Percentiles rank a stretch among this genome's conserved stretches.
phyloP scores from a whole-genome alignment of 1,139 yeast species.

The Wickerhamomyces sp. region DNA sequence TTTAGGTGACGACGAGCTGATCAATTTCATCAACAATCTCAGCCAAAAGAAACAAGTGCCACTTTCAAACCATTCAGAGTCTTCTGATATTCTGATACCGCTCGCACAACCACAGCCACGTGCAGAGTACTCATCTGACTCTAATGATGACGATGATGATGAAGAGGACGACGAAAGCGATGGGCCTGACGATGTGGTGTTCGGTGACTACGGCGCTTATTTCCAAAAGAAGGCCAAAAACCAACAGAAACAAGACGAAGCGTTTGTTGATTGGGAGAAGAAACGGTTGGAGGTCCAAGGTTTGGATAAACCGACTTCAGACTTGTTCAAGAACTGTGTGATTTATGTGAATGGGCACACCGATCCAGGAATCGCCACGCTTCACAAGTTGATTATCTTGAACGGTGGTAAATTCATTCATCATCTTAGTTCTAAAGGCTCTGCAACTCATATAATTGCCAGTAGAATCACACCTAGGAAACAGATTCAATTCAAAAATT shows the following conservation, averaged over 20 bases:
- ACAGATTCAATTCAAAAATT: conserved; percentile 54
- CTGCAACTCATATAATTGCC: conserved; percentile 83
- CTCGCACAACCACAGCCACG: neutral
- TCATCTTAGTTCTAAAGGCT: conserved; percentile 61
- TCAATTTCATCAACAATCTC: conserved; percentile 34
- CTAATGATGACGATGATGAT: neutral
- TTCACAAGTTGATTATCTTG: conserved; percentile 64
- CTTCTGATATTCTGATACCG: neutral
- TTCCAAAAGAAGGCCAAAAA: conserved; percentile 61
- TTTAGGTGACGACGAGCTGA: conserved; percentile 37
- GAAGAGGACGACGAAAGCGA: neutral
- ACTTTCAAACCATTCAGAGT: conserved; percentile 2
- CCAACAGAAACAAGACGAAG: conserved; percentile 63
- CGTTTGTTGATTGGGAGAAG: conserved; percentile 44
- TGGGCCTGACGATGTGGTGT: conserved; percentile 28
- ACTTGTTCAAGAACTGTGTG: conserved; percentile 56
- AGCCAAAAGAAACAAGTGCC: conserved; percentile 24
- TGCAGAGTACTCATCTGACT: neutral
- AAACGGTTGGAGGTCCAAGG: conserved; percentile 28
- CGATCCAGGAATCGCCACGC: conserved; percentile 62
- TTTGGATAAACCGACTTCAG: conserved; percentile 20
- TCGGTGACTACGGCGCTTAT: conserved; percentile 68
- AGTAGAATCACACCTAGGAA: conserved; percentile 75
- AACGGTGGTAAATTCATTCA: conserved; percentile 80
- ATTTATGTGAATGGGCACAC: conserved; percentile 87